Evolutionary conservation across 371 early-diverging fungal species (phyloP).

Genomic region (Syncephalis fuscata): DNA sequence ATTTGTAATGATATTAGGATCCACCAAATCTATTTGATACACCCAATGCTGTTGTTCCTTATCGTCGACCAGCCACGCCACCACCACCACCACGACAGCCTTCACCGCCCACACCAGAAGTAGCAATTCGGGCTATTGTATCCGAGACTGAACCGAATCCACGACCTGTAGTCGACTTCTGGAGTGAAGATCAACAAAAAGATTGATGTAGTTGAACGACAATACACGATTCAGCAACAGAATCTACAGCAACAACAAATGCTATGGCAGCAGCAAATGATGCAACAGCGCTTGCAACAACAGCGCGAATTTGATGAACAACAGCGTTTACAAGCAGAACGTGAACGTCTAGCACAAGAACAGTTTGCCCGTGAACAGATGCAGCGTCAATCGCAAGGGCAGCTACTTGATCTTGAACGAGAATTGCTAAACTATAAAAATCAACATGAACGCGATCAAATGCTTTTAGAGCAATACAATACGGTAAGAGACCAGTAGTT

Average conservation of each 20-base stretch:
- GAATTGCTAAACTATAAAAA: conserved; percentile 53
- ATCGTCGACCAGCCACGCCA: conserved; percentile 9
- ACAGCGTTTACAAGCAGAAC: conserved; percentile 41
- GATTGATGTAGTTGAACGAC: conserved; percentile 29
- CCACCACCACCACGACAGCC: conserved; percentile 11
- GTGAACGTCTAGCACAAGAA: conserved; percentile 45
- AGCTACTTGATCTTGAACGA: conserved; percentile 55
- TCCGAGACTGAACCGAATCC: conserved; percentile 28
- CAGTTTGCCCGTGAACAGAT: conserved; percentile 54
- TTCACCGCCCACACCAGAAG: conserved; percentile 6
- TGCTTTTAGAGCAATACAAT: conserved; percentile 70
- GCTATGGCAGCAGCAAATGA: conserved; percentile 35
- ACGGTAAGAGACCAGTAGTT: conserved; percentile 21
- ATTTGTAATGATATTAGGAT: conserved; percentile 13
- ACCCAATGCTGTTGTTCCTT: conserved; percentile 11
- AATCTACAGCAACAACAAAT: conserved; percentile 49
- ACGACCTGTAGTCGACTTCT: conserved; percentile 29
- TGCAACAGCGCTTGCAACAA: conserved; percentile 32
- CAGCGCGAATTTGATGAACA: conserved; percentile 58
- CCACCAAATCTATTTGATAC: conserved; percentile 49
- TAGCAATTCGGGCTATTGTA: conserved; percentile 2
- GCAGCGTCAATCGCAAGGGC: conserved; percentile 54
- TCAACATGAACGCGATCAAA: conserved; percentile 69
- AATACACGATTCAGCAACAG: conserved; percentile 37
- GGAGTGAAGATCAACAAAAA: conserved; percentile 30